phyloP scores from a whole-genome alignment of 2,329 filamentous ascomycete species.

The Neofusicoccum sp. region DNA sequence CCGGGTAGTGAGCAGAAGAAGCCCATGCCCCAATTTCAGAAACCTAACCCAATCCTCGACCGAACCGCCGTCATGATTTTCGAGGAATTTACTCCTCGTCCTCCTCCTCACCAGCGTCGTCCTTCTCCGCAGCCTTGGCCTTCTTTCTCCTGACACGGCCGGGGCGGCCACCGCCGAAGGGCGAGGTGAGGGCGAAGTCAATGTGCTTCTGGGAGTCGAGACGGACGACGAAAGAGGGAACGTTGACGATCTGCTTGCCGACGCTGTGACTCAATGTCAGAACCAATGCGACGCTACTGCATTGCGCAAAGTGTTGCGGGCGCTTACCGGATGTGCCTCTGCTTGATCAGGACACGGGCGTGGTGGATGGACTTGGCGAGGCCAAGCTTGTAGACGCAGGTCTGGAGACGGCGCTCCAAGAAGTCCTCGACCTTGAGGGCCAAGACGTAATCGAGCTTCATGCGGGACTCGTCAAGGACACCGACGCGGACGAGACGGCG shows the following conservation, averaged over 20 bases:
- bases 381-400: slow-evolving; percentile 99
- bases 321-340: slow-evolving; percentile 87
- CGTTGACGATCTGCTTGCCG: slow-evolving; percentile 99
- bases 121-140: slow-evolving; percentile 90
- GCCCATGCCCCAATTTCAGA: slow-evolving; percentile 10
- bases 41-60: slow-evolving; percentile 4
- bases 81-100: slow-evolving; percentile 61
- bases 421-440: slow-evolving; percentile 99
- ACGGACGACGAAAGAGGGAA: slow-evolving; percentile 98
- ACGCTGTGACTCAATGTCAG: slow-evolving; percentile 55
- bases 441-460: slow-evolving; percentile 99
- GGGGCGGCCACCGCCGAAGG: slow-evolving; percentile 94
- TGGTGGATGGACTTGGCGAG: slow-evolving; percentile 99
- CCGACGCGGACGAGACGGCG: slow-evolving; percentile 99
- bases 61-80: slow-evolving; percentile 3
- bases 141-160: slow-evolving; percentile 99
- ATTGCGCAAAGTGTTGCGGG: not conserved
- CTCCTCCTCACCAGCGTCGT: slow-evolving; percentile 79
- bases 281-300: slow-evolving; percentile 1
- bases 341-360: slow-evolving; percentile 98
- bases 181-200: slow-evolving; percentile 96
- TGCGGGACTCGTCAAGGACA: slow-evolving; percentile 99
- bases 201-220: slow-evolving; percentile 99
- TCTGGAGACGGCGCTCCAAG: slow-evolving; percentile 99
- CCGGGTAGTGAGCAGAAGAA: slow-evolving; percentile 5